Evolutionary conservation across 1,284 basidiomycete genomes (phyloP), one percentile per base, ranked within the genome.

Genomic region (Apiotrichum sp.): DNA sequence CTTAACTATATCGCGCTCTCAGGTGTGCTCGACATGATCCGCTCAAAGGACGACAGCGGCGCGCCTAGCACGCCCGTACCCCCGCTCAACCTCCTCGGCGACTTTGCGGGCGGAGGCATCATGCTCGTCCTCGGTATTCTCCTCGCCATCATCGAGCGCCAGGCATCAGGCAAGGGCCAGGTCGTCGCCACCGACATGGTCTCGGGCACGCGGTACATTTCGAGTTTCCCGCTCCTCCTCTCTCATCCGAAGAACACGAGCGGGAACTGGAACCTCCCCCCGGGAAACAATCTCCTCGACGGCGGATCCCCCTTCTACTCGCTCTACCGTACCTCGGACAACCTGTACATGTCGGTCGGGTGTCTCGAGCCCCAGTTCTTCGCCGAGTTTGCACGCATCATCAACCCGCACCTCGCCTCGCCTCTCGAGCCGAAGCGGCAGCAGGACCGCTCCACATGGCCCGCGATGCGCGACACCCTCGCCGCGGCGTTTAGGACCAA

Each of bases 331-430:
- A 56, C 54, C 7, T 22, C 33, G n/a, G 59, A 61, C 48, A 45
- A 52, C 32, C 41, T 46, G 42, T 58, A 51, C 41, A 42, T 61
- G 42, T 39, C 56, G 3, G 59, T 61, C n/a, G 59, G 44, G 1
- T 53, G 45, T 6, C 59, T 61, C 29, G 59, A 61, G 54, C 59
- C 59, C 6, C 56, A 61, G 56, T 61, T 61, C 59, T 61, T 58
- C 14, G 53, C 53, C 43, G 53, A 50, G 50, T 46, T 59, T 14
- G 33, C 40, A 2, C 41, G 46, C 34, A 50, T 53, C 41, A 50
- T 61, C 53, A 48, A 48, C 35, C 35, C 42, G 6, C 35, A 32
- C 35, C 43, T 45, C 43, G 10, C 41, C 8, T 35, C 9, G 5
- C 49, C 35, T 6, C 47, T 48, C 35, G 35, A 48, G n/a, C 47